Percentiles rank a stretch among this genome's conserved stretches.
Evolutionary conservation across 257 asterid genomes (phyloP).

Genomic region (Jasminum sambac): DNA sequence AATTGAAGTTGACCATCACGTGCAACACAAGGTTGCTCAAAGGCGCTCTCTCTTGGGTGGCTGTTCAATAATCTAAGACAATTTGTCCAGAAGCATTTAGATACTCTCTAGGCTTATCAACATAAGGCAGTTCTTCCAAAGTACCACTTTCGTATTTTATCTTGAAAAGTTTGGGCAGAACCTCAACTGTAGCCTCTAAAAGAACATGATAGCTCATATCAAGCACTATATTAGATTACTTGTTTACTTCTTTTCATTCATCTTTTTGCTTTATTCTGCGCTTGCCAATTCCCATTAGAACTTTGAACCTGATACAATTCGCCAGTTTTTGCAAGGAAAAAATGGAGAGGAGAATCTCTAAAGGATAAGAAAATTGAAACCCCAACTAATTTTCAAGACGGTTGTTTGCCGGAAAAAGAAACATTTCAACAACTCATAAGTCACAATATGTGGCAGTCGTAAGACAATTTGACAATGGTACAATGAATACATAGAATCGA

Average conservation of each 20-base stretch:
- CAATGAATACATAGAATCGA: no score
- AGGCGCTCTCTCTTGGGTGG: constrained; percentile 95
- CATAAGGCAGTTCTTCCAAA: constrained; percentile 83
- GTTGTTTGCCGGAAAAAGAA: no score
- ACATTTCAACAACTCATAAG: no score
- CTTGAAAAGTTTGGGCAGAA: constrained; percentile 86
- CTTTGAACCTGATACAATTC: no score
- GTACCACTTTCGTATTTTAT: constrained; percentile 95
- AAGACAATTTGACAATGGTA: no score
- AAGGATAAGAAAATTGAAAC: no score
- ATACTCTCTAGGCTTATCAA: constrained; percentile 96
- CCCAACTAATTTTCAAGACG: no score
- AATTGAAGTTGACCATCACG: constrained; percentile 97
- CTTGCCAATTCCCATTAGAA: no score
- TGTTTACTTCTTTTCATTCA: not conserved
- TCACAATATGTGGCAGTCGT: no score
- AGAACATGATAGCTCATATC: constrained; percentile 22
- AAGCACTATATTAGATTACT: constrained; percentile 10
- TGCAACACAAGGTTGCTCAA: constrained; percentile 93
- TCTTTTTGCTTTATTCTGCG: no score
- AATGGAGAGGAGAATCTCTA: no score
- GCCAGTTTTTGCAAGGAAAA: no score
- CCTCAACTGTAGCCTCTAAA: constrained; percentile 96
- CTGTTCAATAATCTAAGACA: constrained; percentile 93
- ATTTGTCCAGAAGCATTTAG: constrained; percentile 93